A percentile compares a stretch with the other conserved stretches of the same genome.
Evolutionary conservation across 345 rosid genomes (phyloP).

Genomic region (Linum lewisii): DNA sequence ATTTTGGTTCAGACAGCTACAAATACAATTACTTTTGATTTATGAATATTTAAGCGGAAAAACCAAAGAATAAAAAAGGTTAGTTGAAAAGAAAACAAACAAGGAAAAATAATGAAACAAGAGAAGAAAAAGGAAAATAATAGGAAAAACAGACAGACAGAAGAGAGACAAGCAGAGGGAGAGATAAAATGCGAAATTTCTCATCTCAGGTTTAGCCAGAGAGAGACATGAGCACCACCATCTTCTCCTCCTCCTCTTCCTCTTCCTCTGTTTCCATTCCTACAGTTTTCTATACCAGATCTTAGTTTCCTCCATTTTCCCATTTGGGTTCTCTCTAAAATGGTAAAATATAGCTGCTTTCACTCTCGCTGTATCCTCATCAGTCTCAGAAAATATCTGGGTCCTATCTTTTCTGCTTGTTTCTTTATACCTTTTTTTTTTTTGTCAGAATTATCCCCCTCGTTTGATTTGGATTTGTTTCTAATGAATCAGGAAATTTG

Average conservation of each 20-base stretch:
- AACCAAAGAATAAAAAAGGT: too few relatives aligned
- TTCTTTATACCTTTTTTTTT: conserved; percentile 14
- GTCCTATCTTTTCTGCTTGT: conserved; percentile 15
- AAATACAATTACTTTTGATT: conserved; percentile 50
- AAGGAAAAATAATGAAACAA: neutral
- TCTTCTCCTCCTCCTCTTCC: too few relatives aligned
- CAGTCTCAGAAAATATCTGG: conserved; percentile 12
- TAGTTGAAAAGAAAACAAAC: conserved; percentile 25
- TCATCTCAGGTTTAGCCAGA: conserved; percentile 11
- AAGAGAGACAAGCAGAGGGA: conserved; percentile 16
- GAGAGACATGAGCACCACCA: conserved; percentile 31
- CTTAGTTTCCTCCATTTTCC: conserved; percentile 55
- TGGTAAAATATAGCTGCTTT: conserved; percentile 42
- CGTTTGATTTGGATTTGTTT: conserved; percentile 16
- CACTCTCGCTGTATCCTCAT: conserved; percentile 19
- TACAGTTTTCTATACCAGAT: conserved; percentile 50
- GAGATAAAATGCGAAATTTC: conserved; percentile 12
- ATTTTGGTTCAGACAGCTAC: conserved; percentile 16
- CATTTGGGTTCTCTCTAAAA: conserved; percentile 44
- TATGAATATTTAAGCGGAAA: conserved; percentile 49
- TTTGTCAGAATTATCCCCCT: too few relatives aligned
- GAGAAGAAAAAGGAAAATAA: conserved; percentile 15
- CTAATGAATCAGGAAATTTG: conserved; percentile 17
- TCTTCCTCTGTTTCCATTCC: conserved; percentile 49
- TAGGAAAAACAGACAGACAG: conserved; percentile 23